phyloP scores from a whole-genome alignment of 2,329 filamentous ascomycete genomes.

The Xylariaceae sp. region DNA sequence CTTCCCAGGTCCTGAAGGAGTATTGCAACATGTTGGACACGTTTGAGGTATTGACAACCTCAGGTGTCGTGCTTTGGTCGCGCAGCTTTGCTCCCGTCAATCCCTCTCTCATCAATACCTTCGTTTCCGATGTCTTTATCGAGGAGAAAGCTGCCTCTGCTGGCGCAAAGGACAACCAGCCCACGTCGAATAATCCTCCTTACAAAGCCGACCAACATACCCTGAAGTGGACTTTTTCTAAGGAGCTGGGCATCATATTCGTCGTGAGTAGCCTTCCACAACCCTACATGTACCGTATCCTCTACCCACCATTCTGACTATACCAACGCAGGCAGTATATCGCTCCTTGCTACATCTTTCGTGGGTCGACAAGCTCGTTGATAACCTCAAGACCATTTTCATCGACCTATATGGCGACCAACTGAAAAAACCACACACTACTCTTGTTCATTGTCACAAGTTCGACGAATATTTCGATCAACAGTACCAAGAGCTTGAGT shows the following conservation, averaged over 20 bases:
- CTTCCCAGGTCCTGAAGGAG: no score
- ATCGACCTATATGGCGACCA: slow-evolving; percentile 86
- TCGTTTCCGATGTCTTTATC: slow-evolving; percentile 96
- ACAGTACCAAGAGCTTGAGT: slow-evolving; percentile 77
- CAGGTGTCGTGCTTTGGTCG: slow-evolving; percentile 95
- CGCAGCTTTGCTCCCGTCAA: slow-evolving; percentile 77
- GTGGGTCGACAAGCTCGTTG: slow-evolving; percentile 95
- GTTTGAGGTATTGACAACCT: slow-evolving; percentile 94
- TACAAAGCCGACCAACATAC: slow-evolving; percentile 94
- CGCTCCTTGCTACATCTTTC: slow-evolving; percentile 90
- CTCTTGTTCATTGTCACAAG: slow-evolving; percentile 68
- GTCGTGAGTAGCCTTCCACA: slow-evolving; percentile 54
- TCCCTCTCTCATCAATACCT: slow-evolving; percentile 81
- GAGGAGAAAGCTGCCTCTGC: slow-evolving; percentile 75
- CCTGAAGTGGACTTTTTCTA: slow-evolving; percentile 86
- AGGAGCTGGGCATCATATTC: slow-evolving; percentile 92
- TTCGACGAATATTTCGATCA: slow-evolving; percentile 96
- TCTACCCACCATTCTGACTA: slow-evolving; percentile 11
- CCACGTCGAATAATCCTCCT: slow-evolving; percentile 61
- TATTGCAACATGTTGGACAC: slow-evolving; percentile 73
- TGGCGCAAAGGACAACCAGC: slow-evolving; percentile 54
- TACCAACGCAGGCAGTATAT: slow-evolving; percentile 72
- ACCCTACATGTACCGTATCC: neutral
- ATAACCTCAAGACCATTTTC: slow-evolving; percentile 91
- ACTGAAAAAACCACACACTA: slow-evolving; percentile 74